phyloP scores from a whole-genome alignment of 2,329 filamentous ascomycete species.

The Stagonosporopsis vannaccii region DNA sequence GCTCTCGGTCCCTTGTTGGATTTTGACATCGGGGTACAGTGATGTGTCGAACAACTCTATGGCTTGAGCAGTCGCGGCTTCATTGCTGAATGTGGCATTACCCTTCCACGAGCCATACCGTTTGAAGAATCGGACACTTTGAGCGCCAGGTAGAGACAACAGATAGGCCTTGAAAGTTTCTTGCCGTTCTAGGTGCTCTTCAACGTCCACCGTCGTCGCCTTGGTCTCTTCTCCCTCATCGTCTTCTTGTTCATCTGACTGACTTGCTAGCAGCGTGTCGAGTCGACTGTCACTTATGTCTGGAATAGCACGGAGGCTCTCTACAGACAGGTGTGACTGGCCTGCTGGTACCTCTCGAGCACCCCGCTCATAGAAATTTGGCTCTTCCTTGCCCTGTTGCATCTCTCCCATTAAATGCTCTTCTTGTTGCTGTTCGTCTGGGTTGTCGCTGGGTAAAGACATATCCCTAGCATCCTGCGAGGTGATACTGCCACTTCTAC shows the following conservation, averaged over 20 bases:
- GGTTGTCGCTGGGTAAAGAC: conserved; percentile 26
- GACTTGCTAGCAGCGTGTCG: conserved; percentile 22
- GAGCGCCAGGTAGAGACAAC: conserved; percentile 26
- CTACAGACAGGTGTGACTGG: conserved; percentile 27
- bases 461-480: conserved; percentile 28
- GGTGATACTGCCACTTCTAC: conserved; percentile 25
- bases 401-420: neutral
- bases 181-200: conserved; percentile 22
- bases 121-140: conserved; percentile 30
- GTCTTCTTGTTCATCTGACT: conserved; percentile 1
- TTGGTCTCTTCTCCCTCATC: conserved; percentile 15
- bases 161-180: conserved; percentile 30
- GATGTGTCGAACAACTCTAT: conserved; percentile 25
- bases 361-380: neutral
- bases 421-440: conserved; percentile 6
- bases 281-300: conserved; percentile 34
- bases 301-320: conserved; percentile 35
- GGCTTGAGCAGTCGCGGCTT: conserved; percentile 21
- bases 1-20: conserved; percentile 20
- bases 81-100: conserved; percentile 26
- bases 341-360: neutral
- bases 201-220: conserved; percentile 11
- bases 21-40: conserved; percentile 25
- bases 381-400: neutral
- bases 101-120: conserved; percentile 34